phyloP scores from a whole-genome alignment of 2,329 filamentous ascomycete genomes.

The Hortaea werneckii region DNA sequence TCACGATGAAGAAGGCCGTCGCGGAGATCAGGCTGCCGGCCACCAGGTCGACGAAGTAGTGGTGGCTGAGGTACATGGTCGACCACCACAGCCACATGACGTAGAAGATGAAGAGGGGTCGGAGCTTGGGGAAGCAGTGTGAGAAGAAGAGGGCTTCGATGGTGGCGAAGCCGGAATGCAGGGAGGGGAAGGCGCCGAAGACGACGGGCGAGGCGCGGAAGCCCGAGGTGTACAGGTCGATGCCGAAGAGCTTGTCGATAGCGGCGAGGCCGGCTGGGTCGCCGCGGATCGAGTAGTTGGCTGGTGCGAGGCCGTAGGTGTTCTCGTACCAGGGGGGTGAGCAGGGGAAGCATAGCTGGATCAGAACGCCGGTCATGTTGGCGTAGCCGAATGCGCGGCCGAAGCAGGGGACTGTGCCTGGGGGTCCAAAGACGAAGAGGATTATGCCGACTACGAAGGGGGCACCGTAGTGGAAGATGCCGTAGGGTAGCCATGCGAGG shows the following conservation, averaged over 20 bases:
- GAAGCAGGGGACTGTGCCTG: constrained; percentile 74
- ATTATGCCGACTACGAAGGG: constrained; percentile 68
- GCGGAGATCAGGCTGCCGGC: constrained; percentile 57
- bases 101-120: constrained; percentile 71
- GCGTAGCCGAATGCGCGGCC: constrained; percentile 85
- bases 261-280: constrained; percentile 82
- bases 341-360: constrained; percentile 85
- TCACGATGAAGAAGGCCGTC: constrained; percentile 71
- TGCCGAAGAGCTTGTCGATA: constrained; percentile 78
- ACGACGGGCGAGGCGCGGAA: constrained; percentile 86
- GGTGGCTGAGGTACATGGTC: constrained; percentile 95
- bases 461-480: constrained; percentile 78
- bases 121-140: constrained; percentile 76
- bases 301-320: constrained; percentile 77
- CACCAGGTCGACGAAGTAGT: constrained; percentile 90
- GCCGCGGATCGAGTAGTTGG: constrained; percentile 83
- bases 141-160: constrained; percentile 88
- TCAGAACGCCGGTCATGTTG: constrained; percentile 76
- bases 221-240: constrained; percentile 85
- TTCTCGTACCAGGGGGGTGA: constrained; percentile 97
- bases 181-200: constrained; percentile 87
- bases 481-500: constrained; percentile 88
- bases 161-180: constrained; percentile 83
- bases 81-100: constrained; percentile 96
- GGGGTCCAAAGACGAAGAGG: constrained; percentile 82